A percentile compares a stretch with the other conserved stretches of the same genome.
These are phyloP conservation scores for Plectosphaerella cucumerina DNA, from an alignment of 2,329 filamentous ascomycete species.

Conservation along the genomic window DNA sequence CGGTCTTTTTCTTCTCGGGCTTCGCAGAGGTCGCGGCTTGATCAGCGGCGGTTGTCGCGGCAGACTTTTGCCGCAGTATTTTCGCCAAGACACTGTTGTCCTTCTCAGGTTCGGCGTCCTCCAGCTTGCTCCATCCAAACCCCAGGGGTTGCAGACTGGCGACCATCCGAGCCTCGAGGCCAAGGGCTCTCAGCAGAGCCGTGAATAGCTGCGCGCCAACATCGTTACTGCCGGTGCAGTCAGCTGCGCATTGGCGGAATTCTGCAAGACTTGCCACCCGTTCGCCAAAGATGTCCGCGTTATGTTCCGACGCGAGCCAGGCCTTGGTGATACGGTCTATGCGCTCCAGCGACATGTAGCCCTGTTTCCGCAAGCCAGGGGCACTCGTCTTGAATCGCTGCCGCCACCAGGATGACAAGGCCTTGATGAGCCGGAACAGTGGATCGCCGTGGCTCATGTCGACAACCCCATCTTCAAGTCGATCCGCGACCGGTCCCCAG, in stretches of 20 bases:
- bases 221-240: constrained; percentile 78
- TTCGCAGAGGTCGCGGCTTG: too few relatives aligned
- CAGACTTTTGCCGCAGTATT: background rate
- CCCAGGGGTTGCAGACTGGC: constrained; percentile 81
- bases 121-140: constrained; percentile 84
- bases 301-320: constrained; percentile 58
- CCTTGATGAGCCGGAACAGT: constrained; percentile 69
- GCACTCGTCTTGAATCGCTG: constrained; percentile 73
- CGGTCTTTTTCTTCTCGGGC: background rate
- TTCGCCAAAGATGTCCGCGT: constrained; percentile 71
- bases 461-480: constrained; percentile 63
- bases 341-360: constrained; percentile 76
- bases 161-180: constrained; percentile 78
- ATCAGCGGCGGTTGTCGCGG: too few relatives aligned
- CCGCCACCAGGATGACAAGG: constrained; percentile 83
- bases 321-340: constrained; percentile 71
- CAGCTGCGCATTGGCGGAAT: constrained; percentile 65
- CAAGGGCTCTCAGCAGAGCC: constrained; percentile 73
- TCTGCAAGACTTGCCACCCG: constrained; percentile 60
- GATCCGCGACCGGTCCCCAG: constrained; percentile 67
- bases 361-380: constrained; percentile 81
- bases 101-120: constrained; percentile 64
- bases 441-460: constrained; percentile 84
- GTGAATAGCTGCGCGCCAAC: constrained; percentile 88
- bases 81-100: constrained; percentile 11